A percentile compares a stretch with the other conserved stretches of the same genome.
Conservation (phyloP, 768 basidiomycete species). For the Suillus occidentalis region DNA sequence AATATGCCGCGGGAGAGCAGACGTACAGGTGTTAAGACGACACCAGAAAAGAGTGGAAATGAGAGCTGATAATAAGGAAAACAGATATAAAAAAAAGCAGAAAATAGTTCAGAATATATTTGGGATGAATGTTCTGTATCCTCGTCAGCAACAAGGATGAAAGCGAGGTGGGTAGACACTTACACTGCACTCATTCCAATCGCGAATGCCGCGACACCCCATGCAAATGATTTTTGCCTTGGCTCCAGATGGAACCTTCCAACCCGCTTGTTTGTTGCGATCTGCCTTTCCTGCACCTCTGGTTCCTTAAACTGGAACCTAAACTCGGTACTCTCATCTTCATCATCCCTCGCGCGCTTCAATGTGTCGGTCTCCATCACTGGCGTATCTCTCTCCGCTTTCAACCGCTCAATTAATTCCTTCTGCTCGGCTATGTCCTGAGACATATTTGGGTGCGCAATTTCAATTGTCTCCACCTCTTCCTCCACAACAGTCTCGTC, state of each 20-base stretch:
- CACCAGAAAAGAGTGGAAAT: conserved; percentile 21
- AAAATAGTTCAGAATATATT: conserved; percentile 49
- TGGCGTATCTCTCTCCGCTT: conserved; percentile 53
- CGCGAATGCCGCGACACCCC: conserved; percentile 85
- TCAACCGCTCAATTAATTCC: conserved; percentile 71
- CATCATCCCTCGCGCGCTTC: conserved; percentile 47
- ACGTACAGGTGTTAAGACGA: conserved; percentile 17
- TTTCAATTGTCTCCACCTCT: conserved; percentile 55
- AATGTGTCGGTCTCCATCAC: conserved; percentile 27
- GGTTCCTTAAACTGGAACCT: conserved; percentile 71
- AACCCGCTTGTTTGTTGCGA: conserved; percentile 66
- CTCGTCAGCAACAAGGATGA: background rate
- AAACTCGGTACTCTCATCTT: conserved; percentile 49
- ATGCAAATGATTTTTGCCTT: conserved; percentile 72
- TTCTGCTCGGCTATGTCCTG: conserved; percentile 79
- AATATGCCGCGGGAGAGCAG: conserved; percentile 21
- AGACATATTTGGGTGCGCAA: conserved; percentile 61
- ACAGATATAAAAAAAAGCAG: conserved; percentile 17
- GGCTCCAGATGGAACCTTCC: conserved; percentile 58
- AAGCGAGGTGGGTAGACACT: conserved; percentile 34
- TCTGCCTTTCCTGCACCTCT: conserved; percentile 54
- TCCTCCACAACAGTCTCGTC: conserved; percentile 70
- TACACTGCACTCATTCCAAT: conserved; percentile 80
- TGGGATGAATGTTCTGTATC: conserved; percentile 55
- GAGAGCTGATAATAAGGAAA: conserved; percentile 13